Base-by-base conservation (phyloP, 805 yeast genomes). In the Candida tammaniensis region DNA sequence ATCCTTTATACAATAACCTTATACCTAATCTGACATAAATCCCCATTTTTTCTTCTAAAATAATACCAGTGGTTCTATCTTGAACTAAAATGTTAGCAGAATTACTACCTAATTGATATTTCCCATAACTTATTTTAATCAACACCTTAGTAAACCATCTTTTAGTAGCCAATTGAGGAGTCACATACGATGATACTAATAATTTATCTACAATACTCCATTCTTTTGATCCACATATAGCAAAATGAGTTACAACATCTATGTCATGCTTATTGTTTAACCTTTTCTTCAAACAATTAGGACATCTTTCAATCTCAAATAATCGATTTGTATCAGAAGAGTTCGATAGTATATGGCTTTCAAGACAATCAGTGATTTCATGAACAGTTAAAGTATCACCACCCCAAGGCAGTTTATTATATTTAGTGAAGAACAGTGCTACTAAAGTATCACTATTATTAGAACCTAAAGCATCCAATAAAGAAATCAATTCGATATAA, bases 21-120 rank as follows among this genome's bases (percentile, higher is more conserved):
- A 91, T 91, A 0, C 98, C 98, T 23, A 93, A 54, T 31, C 96
- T 69, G 8, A 93, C 93, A 49, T 86, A 86, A 1, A 85, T 77
- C 38, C 89, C 81, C 85, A 93, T 91, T 49, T 87, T 87, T 50
- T 91, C 98, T 54, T 91, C 98, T 51, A 84, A 59, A n/a, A 91
- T 78, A 29, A 86, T 73, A 0, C 98, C 98, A 0, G 96, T 82
- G 12, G 74, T 68, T 41, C 98, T 70, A 55, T 93, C 97, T 56
- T 93, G 98, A 2, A 91, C 97, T 31, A 93, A 65, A 19, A 93
- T 91, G 52, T 91, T 91, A 7, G 97, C 98, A 30, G 94, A 87
- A 52, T 91, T 86, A 16, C 82, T 80, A 25, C 68, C 54, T 23
- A 91, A 60, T 31, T 80, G 78, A 54, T 88, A 83, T 48, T 83